Percentiles rank a stretch among this genome's conserved stretches.
Evolutionary conservation across 495 filamentous ascomycete genomes (phyloP).

Genomic region (Talaromyces thailandensis): DNA sequence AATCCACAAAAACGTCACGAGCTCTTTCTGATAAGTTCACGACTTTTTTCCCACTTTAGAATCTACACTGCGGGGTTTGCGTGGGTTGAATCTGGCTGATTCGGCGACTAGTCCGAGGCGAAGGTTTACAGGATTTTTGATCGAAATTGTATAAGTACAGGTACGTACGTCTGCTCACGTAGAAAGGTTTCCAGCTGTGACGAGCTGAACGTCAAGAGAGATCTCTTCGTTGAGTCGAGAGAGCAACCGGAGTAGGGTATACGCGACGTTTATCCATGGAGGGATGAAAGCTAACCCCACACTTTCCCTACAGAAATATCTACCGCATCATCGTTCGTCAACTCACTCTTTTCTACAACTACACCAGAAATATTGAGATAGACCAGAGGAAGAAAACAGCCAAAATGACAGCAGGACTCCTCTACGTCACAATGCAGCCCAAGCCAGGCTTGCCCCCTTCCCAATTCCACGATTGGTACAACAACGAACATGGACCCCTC

Average conservation of each 20-base stretch:
- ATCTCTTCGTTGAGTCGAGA: neutral
- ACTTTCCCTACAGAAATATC: neutral
- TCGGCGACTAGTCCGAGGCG: neutral
- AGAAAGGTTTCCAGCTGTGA: neutral
- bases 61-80: neutral
- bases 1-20: neutral
- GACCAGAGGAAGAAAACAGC: neutral
- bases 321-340: neutral
- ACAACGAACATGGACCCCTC: constrained; percentile 77
- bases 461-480: constrained; percentile 86
- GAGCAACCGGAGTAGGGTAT: neutral
- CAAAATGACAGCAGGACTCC: constrained; percentile 44
- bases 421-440: constrained; percentile 76
- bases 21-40: neutral
- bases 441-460: constrained; percentile 48
- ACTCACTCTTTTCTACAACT: neutral
- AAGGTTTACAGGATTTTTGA: neutral
- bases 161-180: neutral
- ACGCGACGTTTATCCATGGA: neutral
- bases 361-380: neutral
- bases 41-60: neutral
- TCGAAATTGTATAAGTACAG: neutral
- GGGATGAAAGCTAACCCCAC: neutral
- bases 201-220: neutral
- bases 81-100: neutral